Evolutionary conservation across 768 basidiomycete species (phyloP).

Genomic region (Clitopilus passeckerianus): DNA sequence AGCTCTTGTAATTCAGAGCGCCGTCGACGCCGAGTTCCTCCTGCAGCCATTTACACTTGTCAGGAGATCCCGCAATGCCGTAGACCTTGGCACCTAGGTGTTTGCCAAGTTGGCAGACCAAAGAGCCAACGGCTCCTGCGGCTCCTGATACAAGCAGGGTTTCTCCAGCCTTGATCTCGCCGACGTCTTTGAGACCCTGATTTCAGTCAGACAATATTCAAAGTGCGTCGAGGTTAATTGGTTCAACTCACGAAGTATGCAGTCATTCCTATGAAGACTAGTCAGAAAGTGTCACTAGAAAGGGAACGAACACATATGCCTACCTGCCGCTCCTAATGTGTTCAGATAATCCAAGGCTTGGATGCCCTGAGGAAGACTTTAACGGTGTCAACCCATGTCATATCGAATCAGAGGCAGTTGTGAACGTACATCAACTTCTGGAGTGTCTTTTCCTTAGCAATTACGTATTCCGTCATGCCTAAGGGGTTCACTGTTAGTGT

Average conservation of each 20-base stretch:
- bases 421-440: constrained; percentile 50
- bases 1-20: constrained; percentile 85
- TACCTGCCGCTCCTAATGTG: constrained; percentile 71
- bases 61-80: constrained; percentile 79
- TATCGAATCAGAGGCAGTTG: neutral
- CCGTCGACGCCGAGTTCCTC: constrained; percentile 78
- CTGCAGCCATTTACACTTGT: constrained; percentile 86
- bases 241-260: constrained; percentile 70
- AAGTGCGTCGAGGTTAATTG: neutral
- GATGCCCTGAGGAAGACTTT: constrained; percentile 54
- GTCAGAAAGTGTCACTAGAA: neutral
- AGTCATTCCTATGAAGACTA: constrained; percentile 55
- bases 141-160: constrained; percentile 85
- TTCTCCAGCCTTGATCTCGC: constrained; percentile 77
- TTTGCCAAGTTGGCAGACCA: constrained; percentile 84
- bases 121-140: constrained; percentile 84
- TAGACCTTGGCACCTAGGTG: constrained; percentile 75
- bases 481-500: neutral
- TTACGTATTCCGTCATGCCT: constrained; percentile 80
- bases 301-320: neutral
- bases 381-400: neutral
- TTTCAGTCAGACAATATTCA: neutral
- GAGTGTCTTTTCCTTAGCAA: constrained; percentile 49
- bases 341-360: constrained; percentile 76
- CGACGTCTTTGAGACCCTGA: constrained; percentile 81